phyloP scores from a whole-genome alignment of 2,329 filamentous ascomycete species.

The Septoria petroselini region DNA sequence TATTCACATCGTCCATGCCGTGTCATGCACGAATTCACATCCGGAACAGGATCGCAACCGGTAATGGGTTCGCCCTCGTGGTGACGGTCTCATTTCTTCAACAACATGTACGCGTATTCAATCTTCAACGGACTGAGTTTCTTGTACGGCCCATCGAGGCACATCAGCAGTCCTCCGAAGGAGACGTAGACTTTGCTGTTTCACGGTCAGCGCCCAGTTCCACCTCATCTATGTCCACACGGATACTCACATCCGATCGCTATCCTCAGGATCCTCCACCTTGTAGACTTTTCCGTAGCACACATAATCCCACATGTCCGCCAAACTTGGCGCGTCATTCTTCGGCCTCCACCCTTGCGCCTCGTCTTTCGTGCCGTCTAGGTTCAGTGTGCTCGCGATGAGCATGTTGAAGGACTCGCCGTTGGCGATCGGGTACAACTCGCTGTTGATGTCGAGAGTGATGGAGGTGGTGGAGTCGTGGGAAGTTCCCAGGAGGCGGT shows the following conservation, averaged over 20 bases:
- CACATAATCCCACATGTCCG: slow-evolving; percentile 83
- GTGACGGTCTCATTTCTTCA: slow-evolving; percentile 68
- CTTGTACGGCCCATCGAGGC: slow-evolving; percentile 89
- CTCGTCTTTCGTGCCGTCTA: slow-evolving; percentile 70
- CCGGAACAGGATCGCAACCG: no score
- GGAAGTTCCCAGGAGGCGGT: slow-evolving; percentile 75
- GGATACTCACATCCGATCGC: slow-evolving; percentile 73
- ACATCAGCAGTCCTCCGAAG: slow-evolving; percentile 87
- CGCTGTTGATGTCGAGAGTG: slow-evolving; percentile 88
- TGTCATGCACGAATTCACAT: no score
- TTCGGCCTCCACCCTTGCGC: slow-evolving; percentile 67
- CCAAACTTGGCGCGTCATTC: slow-evolving; percentile 58
- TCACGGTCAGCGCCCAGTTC: slow-evolving; percentile 31
- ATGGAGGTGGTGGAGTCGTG: slow-evolving; percentile 71
- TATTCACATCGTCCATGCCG: no score
- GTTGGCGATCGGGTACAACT: slow-evolving; percentile 74
- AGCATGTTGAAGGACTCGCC: slow-evolving; percentile 78
- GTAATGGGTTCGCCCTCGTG: no score
- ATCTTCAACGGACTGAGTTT: slow-evolving; percentile 89
- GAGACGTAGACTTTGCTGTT: slow-evolving; percentile 86
- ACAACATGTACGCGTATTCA: slow-evolving; percentile 86
- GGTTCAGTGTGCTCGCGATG: slow-evolving; percentile 76
- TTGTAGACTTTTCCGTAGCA: slow-evolving; percentile 86
- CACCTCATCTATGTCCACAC: not conserved
- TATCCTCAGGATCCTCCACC: slow-evolving; percentile 73